Evolutionary conservation across 192 early-diverging fungal genomes (phyloP), one percentile per base, ranked within the genome.

Genomic region (Coemansia guatemalensis): DNA sequence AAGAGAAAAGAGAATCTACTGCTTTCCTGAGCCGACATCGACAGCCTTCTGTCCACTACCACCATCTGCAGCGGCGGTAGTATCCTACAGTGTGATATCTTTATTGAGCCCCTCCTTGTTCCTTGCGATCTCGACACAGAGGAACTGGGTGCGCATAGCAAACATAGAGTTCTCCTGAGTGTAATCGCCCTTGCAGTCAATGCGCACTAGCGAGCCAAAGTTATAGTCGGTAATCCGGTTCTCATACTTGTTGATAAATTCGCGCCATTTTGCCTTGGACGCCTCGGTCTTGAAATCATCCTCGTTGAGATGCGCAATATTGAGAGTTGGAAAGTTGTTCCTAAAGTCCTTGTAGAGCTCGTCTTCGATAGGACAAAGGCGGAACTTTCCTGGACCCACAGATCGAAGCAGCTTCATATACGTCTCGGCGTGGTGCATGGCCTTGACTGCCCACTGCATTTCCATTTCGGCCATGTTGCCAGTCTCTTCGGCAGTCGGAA

Each of bases 381-480:
- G 86, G 65, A 98, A 81, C 62, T 89, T 91, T 41, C 75, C 83
- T 48, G 85, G 84, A 27, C 90, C 91, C 47, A 93, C 75, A 11
- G 80, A 52, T 26, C 82, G 72, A 35, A 98, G 78, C 53, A 98
- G 81, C 50, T 89, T 90, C 81, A 92, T 93, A 75, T 93, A 96
- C 18, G 92, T 95, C 67, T 98, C 95, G 26, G 95, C 93, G 66
- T 98, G 93, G 60, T 94, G 91, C 82, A 93, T 88, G 50, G 95
- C 93, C 84, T 94, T 95, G 76, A 95, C 92, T 30, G 90, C 90
- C 94, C 93, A 97, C 67, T 95, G 93, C 85, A 91, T 93, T 84
- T 96, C 94, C 82, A 92, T 92, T 62, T 92, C 90, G 69, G 82
- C 78, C 67, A 90, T 84, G 65, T 92, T 86, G 67, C 83, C 85